phyloP scores from a whole-genome alignment of 768 basidiomycete species.

The Candolleomyces efflorescens region DNA sequence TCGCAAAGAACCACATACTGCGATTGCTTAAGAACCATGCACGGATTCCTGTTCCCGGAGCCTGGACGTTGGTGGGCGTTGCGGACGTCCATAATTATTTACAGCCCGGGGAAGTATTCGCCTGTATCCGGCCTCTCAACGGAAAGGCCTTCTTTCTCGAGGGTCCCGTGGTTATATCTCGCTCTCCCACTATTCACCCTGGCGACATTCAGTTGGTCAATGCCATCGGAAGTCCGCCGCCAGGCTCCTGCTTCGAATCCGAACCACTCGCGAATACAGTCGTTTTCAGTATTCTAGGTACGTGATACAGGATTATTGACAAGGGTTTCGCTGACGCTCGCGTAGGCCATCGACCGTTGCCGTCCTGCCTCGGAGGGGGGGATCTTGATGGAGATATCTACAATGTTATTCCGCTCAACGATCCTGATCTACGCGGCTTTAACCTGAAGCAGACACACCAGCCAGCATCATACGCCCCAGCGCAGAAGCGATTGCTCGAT shows the following conservation, averaged over 20 bases:
- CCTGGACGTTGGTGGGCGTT: conserved; percentile 68
- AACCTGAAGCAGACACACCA: conserved; percentile 11
- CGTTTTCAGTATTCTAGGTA: conserved; percentile 60
- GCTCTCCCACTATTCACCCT: conserved; percentile 67
- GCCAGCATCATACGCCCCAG: conserved; percentile 50
- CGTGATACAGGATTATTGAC: conserved; percentile 1
- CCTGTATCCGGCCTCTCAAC: conserved; percentile 44
- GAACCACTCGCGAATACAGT: conserved; percentile 58
- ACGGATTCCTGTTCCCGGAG: conserved; percentile 60
- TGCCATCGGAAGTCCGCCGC: conserved; percentile 58
- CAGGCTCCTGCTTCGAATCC: conserved; percentile 44
- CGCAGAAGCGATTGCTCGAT: conserved; percentile 39
- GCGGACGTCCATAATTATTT: conserved; percentile 60
- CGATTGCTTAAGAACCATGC: conserved; percentile 62
- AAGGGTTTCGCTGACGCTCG: neutral
- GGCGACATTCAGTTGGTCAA: conserved; percentile 59
- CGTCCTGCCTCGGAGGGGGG: conserved; percentile 62
- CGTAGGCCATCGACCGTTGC: conserved; percentile 53
- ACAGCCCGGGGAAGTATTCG: conserved; percentile 54
- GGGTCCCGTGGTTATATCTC: conserved; percentile 52
- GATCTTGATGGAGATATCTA: conserved; percentile 68
- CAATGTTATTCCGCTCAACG: conserved; percentile 43
- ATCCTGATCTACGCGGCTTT: conserved; percentile 29
- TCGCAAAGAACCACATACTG: conserved; percentile 58
- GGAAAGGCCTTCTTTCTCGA: conserved; percentile 40